phyloP scores from a whole-genome alignment of 495 filamentous ascomycete genomes.

The Penicillium coffeae region DNA sequence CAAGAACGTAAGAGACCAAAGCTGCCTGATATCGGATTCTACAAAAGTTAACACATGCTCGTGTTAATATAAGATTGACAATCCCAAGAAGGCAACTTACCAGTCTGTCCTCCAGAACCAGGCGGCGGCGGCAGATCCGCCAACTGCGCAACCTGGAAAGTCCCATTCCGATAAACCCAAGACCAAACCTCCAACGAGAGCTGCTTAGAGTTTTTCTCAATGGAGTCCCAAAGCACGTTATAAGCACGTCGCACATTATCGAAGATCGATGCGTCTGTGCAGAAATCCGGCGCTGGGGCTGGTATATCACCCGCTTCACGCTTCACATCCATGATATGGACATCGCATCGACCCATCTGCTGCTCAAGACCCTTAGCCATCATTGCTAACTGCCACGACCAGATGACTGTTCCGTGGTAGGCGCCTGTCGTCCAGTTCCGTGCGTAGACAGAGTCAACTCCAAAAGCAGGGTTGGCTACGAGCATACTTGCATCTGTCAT shows the following conservation, averaged over 20 bases:
- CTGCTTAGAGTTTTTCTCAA: constrained; percentile 50
- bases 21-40: constrained; percentile 24
- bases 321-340: not conserved
- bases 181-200: constrained; percentile 61
- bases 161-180: constrained; percentile 49
- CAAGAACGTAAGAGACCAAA: constrained; percentile 22
- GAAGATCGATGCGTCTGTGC: constrained; percentile 40
- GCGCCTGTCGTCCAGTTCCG: constrained; percentile 52
- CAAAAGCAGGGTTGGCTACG: constrained; percentile 61
- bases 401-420: constrained; percentile 65
- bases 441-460: constrained; percentile 42
- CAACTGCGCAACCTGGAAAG: constrained; percentile 49
- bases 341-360: constrained; percentile 44
- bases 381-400: constrained; percentile 64
- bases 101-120: constrained; percentile 35
- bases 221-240: constrained; percentile 56
- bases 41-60: constrained; percentile 3
- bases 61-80: not conserved
- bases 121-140: constrained; percentile 50
- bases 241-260: constrained; percentile 53
- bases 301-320: not conserved
- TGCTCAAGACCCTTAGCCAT: constrained; percentile 55
- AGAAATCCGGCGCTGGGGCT: constrained; percentile 40
- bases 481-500: constrained; percentile 54
- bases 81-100: constrained; percentile 12